These are phyloP conservation scores for Capsella rubella DNA, from an alignment of 441 rosid genomes.

Conservation along the genomic window DNA sequence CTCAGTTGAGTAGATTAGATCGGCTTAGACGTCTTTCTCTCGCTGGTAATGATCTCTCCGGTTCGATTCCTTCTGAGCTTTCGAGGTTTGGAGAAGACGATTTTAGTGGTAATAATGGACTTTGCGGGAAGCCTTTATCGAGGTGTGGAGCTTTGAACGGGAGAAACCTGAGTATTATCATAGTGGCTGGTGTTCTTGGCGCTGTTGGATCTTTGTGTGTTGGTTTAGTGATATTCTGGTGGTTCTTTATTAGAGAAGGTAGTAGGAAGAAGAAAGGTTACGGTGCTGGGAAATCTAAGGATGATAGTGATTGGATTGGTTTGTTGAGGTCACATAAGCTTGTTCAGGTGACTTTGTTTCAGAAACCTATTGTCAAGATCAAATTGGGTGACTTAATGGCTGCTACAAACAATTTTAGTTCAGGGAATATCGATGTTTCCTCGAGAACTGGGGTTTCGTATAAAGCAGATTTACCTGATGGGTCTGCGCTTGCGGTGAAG, in stretches of 20 bases:
- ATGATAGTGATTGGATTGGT: constrained; percentile 65
- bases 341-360: constrained; percentile 73
- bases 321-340: constrained; percentile 66
- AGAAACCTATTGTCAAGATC: constrained; percentile 72
- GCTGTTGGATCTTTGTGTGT: constrained; percentile 57
- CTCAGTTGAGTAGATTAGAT: constrained; percentile 55
- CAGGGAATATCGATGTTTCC: constrained; percentile 56
- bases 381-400: constrained; percentile 60
- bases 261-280: constrained; percentile 50
- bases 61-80: constrained; percentile 65
- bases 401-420: constrained; percentile 57
- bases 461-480: constrained; percentile 63
- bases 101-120: constrained; percentile 54
- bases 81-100: constrained; percentile 43
- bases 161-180: constrained; percentile 57
- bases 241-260: constrained; percentile 56
- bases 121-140: constrained; percentile 64
- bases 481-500: constrained; percentile 69
- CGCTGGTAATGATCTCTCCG: constrained; percentile 57
- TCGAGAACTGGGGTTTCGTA: constrained; percentile 65
- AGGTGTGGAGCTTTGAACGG: constrained; percentile 66
- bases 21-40: constrained; percentile 62
- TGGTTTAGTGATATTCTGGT: constrained; percentile 68
- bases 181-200: constrained; percentile 63
- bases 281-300: constrained; percentile 51